Base-by-base conservation (phyloP, 306 rosid species). In the Quercus bicolor region DNA sequence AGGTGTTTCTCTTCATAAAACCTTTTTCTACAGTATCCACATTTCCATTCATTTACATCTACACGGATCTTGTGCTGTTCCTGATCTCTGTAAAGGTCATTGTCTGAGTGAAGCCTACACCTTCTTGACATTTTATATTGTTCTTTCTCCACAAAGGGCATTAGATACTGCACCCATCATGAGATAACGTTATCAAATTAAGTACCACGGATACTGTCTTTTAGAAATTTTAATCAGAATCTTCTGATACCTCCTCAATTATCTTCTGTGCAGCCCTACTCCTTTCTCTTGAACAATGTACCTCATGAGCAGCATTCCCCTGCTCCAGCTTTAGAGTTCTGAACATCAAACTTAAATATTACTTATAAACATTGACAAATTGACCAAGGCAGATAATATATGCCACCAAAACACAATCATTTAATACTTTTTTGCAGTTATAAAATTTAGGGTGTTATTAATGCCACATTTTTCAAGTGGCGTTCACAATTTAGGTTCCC, bases 231-330 rank as follows among this genome's bases (percentile, higher is more conserved):
- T 79, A 55, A 45, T 66, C 68, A 65, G 59, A 60, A 45, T 18
- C 64, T 54, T 68, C 45, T n/a, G 59, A 40, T 83, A 88, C 91
- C 89, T 88, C 89, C 85, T 85, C 86, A 78, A 85, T 81, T 54
- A 88, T 88, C 74, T 80, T 83, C 91, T 82, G 78, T 56, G 91
- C 91, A 72, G 64, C 76, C 79, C 87, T 83, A 81, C 91, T 88
- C 79, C 91, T 88, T 80, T 85, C 91, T 73, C 91, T 85, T 55
- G 91, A 88, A 68, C 91, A 88, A 78, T 85, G 87, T 85, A 80
- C 79, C 60, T 76, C 87, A 78, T 83, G 82, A 83, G 75, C 18
- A 83, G 77, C 21, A 70, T 43, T 79, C 52, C 24, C 79, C 29
- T 57, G 79, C 72, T 80, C 86, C 80, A 55, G 82, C 60, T 75